A percentile compares a stretch with the other conserved stretches of the same genome.
Conservation (phyloP, 176 grass and related monocot species). For the Oropetium thomaeum region DNA sequence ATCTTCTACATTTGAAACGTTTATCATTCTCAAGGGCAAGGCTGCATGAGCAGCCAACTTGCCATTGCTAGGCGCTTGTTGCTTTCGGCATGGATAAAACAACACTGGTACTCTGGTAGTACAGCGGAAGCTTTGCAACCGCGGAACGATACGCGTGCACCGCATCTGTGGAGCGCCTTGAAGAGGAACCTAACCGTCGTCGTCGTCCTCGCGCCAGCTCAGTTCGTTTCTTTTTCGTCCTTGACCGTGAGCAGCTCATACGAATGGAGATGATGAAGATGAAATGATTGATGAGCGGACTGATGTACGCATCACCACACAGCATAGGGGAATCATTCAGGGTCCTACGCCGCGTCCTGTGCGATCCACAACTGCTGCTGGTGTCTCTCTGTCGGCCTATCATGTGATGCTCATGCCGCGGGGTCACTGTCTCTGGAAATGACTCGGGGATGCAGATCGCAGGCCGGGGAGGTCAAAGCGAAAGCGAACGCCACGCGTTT, state of each 20-base stretch:
- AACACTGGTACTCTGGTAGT: too few relatives aligned
- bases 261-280: not conserved
- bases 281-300: not conserved
- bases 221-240: not conserved
- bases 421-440: not conserved
- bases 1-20: not conserved
- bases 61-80: not conserved
- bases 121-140: not conserved
- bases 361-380: conserved; percentile 8
- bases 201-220: not conserved
- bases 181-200: too few relatives aligned
- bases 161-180: not conserved
- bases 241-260: not conserved
- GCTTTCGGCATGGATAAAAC: not conserved
- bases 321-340: too few relatives aligned
- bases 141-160: not conserved
- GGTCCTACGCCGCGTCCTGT: too few relatives aligned
- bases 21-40: not conserved
- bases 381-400: conserved; percentile 7
- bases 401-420: not conserved
- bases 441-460: not conserved
- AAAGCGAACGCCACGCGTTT: not conserved
- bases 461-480: not conserved
- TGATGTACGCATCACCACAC: not conserved
- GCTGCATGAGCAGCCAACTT: not conserved